These are phyloP conservation scores for Lichenothelia convexa DNA, from an alignment of 495 filamentous ascomycete genomes.

Conservation along the genomic window DNA sequence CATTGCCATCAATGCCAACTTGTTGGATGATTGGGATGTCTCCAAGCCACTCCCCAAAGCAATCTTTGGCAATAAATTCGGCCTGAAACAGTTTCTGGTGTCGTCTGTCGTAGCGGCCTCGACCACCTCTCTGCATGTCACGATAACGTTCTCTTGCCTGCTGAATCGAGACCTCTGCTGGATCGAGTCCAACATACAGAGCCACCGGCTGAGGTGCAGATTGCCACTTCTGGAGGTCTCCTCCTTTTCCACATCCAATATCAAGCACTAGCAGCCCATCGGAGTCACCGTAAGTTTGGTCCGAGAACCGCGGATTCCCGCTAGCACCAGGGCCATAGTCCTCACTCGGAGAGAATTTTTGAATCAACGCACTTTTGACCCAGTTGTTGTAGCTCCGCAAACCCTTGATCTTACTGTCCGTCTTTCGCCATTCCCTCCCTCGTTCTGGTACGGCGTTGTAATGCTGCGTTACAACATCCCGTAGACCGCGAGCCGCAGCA, in stretches of 20 bases:
- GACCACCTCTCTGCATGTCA: slow-evolving; percentile 43
- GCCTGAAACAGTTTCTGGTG: slow-evolving; percentile 50
- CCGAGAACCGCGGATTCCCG: slow-evolving; percentile 11
- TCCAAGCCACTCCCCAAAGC: slow-evolving; percentile 63
- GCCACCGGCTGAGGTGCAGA: slow-evolving; percentile 66
- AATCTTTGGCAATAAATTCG: slow-evolving; percentile 75
- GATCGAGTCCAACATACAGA: slow-evolving; percentile 83
- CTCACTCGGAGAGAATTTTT: slow-evolving; percentile 85
- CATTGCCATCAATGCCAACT: slow-evolving; percentile 62
- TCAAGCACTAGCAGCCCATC: slow-evolving; percentile 64
- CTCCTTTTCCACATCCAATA: slow-evolving; percentile 91
- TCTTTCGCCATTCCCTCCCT: slow-evolving; percentile 85
- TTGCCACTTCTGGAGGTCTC: slow-evolving; percentile 91
- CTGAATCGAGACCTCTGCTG: slow-evolving; percentile 74
- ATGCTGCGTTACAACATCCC: slow-evolving; percentile 76
- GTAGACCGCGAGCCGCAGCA: slow-evolving; percentile 30
- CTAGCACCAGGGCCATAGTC: slow-evolving; percentile 37
- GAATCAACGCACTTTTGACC: slow-evolving; percentile 91
- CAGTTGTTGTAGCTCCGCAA: slow-evolving; percentile 94
- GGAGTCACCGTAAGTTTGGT: no score
- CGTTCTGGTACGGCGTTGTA: slow-evolving; percentile 93
- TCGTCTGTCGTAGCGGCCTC: slow-evolving; percentile 28
- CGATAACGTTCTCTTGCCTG: slow-evolving; percentile 74
- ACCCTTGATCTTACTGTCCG: slow-evolving; percentile 82
- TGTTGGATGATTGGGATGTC: slow-evolving; percentile 60